phyloP scores from a whole-genome alignment of 495 filamentous ascomycete genomes.

The Lepraria neglecta region DNA sequence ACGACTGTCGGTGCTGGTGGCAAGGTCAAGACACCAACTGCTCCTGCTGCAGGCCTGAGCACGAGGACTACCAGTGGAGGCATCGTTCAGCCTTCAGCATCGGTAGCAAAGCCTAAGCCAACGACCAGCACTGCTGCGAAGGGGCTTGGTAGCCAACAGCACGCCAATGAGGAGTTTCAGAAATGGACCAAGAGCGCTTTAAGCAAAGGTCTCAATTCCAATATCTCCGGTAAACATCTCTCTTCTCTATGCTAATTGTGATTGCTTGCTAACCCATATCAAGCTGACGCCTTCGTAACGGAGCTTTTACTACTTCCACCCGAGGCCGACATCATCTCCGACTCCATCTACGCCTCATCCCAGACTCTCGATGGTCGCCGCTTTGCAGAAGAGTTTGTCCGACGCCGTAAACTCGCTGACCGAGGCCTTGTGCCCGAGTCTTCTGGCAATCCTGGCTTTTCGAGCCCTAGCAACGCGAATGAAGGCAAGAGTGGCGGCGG shows the following conservation, averaged over 20 bases:
- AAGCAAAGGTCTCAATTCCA: constrained; percentile 51
- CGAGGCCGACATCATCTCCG: constrained; percentile 74
- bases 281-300: constrained; percentile 76
- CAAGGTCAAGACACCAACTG: constrained; percentile 70
- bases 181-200: constrained; percentile 83
- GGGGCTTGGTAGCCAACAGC: constrained; percentile 45
- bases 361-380: constrained; percentile 83
- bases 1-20: constrained; percentile 94
- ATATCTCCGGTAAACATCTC: constrained; percentile 50
- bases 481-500: constrained; percentile 54
- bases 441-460: constrained; percentile 40
- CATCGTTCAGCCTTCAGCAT: constrained; percentile 37
- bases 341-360: constrained; percentile 78
- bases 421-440: constrained; percentile 67
- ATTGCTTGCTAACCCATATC: constrained; percentile 28
- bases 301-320: constrained; percentile 67
- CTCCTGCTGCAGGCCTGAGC: constrained; percentile 42
- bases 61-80: constrained; percentile 51
- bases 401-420: constrained; percentile 85
- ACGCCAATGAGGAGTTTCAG: constrained; percentile 77
- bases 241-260: background rate
- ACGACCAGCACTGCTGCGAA: constrained; percentile 31
- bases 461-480: constrained; percentile 35
- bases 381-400: constrained; percentile 90
- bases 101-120: constrained; percentile 40